Percentiles rank a stretch among this genome's conserved stretches.
Conservation (phyloP, 2,329 filamentous ascomycete genomes). For the Stagonosporopsis tanaceti region DNA sequence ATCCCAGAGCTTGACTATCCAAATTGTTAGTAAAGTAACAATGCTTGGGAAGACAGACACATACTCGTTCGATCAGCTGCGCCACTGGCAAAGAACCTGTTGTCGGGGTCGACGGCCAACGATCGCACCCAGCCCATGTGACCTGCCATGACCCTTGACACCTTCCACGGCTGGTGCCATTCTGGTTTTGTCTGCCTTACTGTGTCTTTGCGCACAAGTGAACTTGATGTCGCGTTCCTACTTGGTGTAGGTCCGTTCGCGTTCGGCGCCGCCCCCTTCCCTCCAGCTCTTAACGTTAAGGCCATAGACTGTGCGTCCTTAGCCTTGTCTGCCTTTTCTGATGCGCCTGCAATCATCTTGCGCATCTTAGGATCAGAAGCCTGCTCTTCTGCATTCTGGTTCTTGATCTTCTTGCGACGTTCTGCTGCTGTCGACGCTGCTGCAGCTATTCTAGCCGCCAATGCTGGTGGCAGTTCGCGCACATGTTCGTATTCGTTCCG, state of each 20-base stretch:
- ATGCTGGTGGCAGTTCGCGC: conserved; percentile 75
- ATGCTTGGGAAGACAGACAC: background rate
- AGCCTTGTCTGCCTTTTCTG: conserved; percentile 56
- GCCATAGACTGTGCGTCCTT: conserved; percentile 62
- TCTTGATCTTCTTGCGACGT: conserved; percentile 69
- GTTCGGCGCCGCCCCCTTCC: conserved; percentile 59
- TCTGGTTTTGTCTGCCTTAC: conserved; percentile 79
- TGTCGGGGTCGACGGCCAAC: conserved; percentile 86
- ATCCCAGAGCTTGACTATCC: conserved; percentile 89
- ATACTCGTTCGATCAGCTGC: conserved; percentile 81
- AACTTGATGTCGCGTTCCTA: conserved; percentile 60
- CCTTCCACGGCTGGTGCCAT: conserved; percentile 98
- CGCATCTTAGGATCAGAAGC: conserved; percentile 65
- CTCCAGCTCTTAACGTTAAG: conserved; percentile 61
- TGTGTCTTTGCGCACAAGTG: conserved; percentile 69
- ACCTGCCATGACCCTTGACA: conserved; percentile 96
- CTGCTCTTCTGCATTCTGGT: conserved; percentile 56
- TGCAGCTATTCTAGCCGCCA: conserved; percentile 80
- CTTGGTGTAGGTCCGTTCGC: conserved; percentile 64
- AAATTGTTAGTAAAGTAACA: conserved; percentile 1
- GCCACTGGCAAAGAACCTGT: conserved; percentile 96
- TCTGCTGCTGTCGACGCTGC: conserved; percentile 64
- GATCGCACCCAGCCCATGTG: conserved; percentile 87
- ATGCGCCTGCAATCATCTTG: conserved; percentile 72
- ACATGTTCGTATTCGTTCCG: conserved; percentile 80